These are phyloP conservation scores for Triticum dicoccoides DNA, from an alignment of 176 grass and related monocot genomes.

Conservation along the genomic window DNA sequence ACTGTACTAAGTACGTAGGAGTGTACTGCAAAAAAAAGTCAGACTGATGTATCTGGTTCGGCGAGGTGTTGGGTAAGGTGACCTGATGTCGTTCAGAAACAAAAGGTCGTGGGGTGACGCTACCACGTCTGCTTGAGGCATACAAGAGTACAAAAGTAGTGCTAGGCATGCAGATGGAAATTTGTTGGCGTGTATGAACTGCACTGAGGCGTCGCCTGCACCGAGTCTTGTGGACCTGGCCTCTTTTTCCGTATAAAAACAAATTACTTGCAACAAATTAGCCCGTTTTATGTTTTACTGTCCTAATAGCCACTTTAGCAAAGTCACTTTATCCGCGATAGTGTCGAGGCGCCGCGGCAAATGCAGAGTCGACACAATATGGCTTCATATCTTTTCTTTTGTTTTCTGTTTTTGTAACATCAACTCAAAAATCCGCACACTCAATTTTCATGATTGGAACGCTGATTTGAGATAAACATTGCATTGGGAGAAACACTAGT, in stretches of 20 bases:
- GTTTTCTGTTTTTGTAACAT: no score
- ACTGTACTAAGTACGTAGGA: no score
- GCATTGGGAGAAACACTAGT: no score
- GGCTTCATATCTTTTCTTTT: no score
- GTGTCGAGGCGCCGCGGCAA: no score
- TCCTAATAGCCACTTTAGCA: no score
- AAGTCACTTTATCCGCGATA: no score
- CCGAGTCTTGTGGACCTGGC: not conserved
- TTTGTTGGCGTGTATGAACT: slow-evolving; percentile 6
- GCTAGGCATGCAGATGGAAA: not conserved
- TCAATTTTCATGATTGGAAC: no score
- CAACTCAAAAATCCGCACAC: no score
- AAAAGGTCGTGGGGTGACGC: not conserved
- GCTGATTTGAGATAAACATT: no score
- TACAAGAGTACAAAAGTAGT: not conserved
- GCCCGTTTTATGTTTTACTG: not conserved
- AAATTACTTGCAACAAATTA: not conserved
- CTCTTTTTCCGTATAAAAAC: not conserved
- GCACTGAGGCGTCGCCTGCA: not conserved
- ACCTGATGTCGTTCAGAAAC: not conserved
- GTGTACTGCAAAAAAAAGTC: not conserved
- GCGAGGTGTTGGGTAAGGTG: not conserved
- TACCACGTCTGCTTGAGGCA: not conserved
- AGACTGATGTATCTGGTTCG: not conserved
- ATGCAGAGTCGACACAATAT: no score